Percentiles rank a stretch among this genome's conserved stretches.
Conservation (phyloP, 768 basidiomycete species). For the Podaxis sp. region DNA sequence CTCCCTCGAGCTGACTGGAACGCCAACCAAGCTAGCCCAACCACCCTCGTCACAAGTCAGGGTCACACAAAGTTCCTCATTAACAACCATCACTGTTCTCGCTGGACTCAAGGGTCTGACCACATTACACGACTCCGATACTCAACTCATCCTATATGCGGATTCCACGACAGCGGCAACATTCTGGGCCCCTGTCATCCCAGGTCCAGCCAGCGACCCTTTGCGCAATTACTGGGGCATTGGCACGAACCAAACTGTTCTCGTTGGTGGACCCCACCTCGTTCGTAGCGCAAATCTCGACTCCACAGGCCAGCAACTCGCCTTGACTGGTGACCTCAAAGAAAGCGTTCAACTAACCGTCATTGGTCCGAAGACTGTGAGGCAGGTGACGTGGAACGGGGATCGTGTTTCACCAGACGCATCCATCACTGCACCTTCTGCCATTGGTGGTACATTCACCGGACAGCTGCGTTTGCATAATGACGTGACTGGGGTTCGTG, state of each 20-base stretch:
- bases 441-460: slow-evolving; percentile 44
- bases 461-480: slow-evolving; percentile 41
- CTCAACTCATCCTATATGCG: slow-evolving; percentile 66
- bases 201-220: slow-evolving; percentile 36
- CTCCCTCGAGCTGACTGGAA: slow-evolving; percentile 48
- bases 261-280: slow-evolving; percentile 67
- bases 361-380: slow-evolving; percentile 56
- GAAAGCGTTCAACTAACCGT: slow-evolving; percentile 57
- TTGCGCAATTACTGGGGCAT: slow-evolving; percentile 69
- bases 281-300: slow-evolving; percentile 55
- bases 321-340: slow-evolving; percentile 69
- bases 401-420: slow-evolving; percentile 38
- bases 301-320: slow-evolving; percentile 43
- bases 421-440: slow-evolving; percentile 28
- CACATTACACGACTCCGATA: slow-evolving; percentile 64
- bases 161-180: slow-evolving; percentile 66
- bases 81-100: slow-evolving; percentile 53
- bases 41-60: slow-evolving; percentile 28
- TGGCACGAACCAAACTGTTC: slow-evolving; percentile 67
- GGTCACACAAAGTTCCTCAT: slow-evolving; percentile 26
- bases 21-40: slow-evolving; percentile 34
- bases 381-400: slow-evolving; percentile 74
- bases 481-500: slow-evolving; percentile 30
- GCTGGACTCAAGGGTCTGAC: slow-evolving; percentile 57
- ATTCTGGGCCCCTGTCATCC: slow-evolving; percentile 75